Evolutionary conservation across 805 yeast species (phyloP).

Genomic region (Jamesozyma jinghongensis): DNA sequence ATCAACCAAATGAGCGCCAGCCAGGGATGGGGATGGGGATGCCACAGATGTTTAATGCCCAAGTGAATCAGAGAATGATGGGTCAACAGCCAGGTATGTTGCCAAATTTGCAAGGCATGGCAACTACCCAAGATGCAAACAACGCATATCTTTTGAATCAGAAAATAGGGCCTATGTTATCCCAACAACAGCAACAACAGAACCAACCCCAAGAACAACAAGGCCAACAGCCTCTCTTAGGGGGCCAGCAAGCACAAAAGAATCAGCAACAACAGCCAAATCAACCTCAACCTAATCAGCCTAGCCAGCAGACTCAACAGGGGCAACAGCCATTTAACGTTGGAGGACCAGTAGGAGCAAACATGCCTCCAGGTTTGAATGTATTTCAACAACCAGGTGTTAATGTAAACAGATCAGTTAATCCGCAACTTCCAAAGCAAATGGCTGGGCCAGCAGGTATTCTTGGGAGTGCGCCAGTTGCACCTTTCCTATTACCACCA

Average conservation of each 20-base stretch:
- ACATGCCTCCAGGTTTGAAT: slow-evolving; percentile 24
- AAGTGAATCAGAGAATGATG: slow-evolving; percentile 19
- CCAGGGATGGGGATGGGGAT: slow-evolving; percentile 21
- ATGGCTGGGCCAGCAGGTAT: slow-evolving; percentile 2
- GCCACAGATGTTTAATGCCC: slow-evolving; percentile 24
- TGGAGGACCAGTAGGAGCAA: slow-evolving; percentile 5
- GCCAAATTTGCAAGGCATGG: slow-evolving; percentile 12
- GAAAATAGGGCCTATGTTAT: slow-evolving; percentile 19
- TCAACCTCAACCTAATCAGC: slow-evolving; percentile 16
- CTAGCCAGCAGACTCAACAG: slow-evolving; percentile 3
- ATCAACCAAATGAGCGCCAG: slow-evolving; percentile 20
- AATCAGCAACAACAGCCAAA: slow-evolving; percentile 3
- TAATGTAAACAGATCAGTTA: slow-evolving; percentile 5
- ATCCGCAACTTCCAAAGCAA: slow-evolving; percentile 10
- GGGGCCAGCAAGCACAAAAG: slow-evolving; percentile 12
- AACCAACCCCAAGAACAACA: slow-evolving; percentile 8
- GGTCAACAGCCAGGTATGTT: slow-evolving; percentile 17
- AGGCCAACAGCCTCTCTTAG: not conserved
- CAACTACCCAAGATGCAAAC: slow-evolving; percentile 9
- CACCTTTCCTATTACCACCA: slow-evolving; percentile 20
- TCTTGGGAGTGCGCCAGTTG: slow-evolving; percentile 6
- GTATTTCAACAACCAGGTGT: slow-evolving; percentile 16
- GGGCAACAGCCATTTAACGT: slow-evolving; percentile 12
- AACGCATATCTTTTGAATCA: slow-evolving; percentile 23
- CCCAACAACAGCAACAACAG: slow-evolving; percentile 12